These are phyloP conservation scores for Oryza longistaminata DNA, from an alignment of 176 grass and related monocot species.

Conservation along the genomic window DNA sequence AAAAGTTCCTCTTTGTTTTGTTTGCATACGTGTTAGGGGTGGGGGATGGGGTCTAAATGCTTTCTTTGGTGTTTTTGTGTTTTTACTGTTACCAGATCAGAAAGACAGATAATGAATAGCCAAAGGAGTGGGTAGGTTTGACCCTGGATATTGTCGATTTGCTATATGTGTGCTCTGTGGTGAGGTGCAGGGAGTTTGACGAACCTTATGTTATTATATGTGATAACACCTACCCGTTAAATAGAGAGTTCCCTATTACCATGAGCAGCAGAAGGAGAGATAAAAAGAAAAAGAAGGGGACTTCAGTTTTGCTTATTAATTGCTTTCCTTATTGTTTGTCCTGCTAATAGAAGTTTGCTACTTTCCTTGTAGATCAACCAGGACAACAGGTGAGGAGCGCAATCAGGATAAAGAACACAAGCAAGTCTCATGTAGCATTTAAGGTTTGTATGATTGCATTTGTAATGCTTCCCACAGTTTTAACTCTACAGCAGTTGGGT, in stretches of 20 bases:
- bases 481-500: conserved; percentile 3
- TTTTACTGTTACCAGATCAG: background rate
- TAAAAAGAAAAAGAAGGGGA: background rate
- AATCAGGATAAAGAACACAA: conserved; percentile 95
- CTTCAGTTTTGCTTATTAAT: conserved; percentile 13
- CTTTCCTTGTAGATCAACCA: conserved; percentile 81
- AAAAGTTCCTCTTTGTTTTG: background rate
- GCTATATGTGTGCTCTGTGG: background rate
- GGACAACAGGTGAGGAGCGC: conserved; percentile 94
- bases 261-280: background rate
- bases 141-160: background rate
- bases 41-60: background rate
- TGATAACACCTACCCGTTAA: background rate
- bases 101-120: background rate
- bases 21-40: too few species aligned
- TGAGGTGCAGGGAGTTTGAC: background rate
- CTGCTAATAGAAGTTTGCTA: conserved; percentile 7
- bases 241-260: background rate
- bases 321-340: conserved; percentile 2
- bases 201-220: background rate
- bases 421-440: conserved; percentile 92
- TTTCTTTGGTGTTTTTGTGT: background rate
- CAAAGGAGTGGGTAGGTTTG: background rate
- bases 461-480: conserved; percentile 24
- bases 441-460: conserved; percentile 56